Conservation (phyloP, 805 yeast genomes). For the Saccharomycopsis babjevae region DNA sequence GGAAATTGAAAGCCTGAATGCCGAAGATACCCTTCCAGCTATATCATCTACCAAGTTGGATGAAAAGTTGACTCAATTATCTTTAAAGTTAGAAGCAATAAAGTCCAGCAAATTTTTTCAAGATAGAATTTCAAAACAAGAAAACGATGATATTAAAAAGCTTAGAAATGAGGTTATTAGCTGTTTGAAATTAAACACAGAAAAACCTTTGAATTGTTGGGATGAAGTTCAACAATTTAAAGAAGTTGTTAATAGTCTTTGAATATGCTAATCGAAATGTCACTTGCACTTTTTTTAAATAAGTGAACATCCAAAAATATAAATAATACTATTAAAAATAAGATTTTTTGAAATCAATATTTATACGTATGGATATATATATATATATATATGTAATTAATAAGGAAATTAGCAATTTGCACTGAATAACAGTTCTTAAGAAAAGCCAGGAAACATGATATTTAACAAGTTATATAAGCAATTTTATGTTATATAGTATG, state of each 20-base stretch:
- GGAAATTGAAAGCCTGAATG: slow-evolving; percentile 27
- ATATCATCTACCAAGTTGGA: slow-evolving; percentile 27
- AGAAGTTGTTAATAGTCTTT: slow-evolving; percentile 41
- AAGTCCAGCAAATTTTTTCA: slow-evolving; percentile 21
- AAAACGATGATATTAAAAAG: slow-evolving; percentile 31
- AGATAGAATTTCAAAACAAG: slow-evolving; percentile 18
- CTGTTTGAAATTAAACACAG: slow-evolving; percentile 55
- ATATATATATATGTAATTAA: no score
- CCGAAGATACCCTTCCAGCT: slow-evolving; percentile 24
- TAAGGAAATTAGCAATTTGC: no score
- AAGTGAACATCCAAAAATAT: neutral
- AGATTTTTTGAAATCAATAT: no score
- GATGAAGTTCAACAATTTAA: slow-evolving; percentile 67
- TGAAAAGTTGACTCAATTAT: slow-evolving; percentile 34
- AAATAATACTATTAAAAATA: neutral
- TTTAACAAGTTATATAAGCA: no score
- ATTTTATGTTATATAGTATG: no score
- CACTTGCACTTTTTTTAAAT: neutral
- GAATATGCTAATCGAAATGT: slow-evolving; percentile 11
- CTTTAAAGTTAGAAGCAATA: slow-evolving; percentile 26
- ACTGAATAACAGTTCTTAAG: no score
- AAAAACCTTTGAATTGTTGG: slow-evolving; percentile 70
- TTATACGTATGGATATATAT: no score
- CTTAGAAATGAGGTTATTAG: slow-evolving; percentile 42
- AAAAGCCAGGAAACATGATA: no score